Base-by-base conservation (phyloP, 2,329 filamentous ascomycete genomes). In the Colletotrichum caudatum region DNA sequence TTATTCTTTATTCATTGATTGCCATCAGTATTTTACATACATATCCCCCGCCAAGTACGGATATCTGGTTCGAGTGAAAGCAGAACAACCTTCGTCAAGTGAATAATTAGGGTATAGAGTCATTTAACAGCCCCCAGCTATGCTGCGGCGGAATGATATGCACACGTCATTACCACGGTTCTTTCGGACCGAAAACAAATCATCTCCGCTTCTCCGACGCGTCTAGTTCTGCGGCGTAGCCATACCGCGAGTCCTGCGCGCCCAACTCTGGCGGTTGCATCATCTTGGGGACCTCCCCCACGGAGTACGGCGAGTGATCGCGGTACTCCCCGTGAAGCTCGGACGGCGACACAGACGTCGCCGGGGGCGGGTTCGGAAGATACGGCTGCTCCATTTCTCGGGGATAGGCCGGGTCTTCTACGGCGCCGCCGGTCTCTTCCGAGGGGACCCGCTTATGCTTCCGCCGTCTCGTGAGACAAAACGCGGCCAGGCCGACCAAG, bases 401-500 rank as follows among this genome's bases (percentile, higher is more conserved):
- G 37, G 67, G 58, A 2, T 59, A 44, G 1, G 69, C 50, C 41
- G 74, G 64, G 35, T 74, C 53, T 68, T 70, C 51, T 39, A 63
- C 61, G 16, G 76, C 35, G 44, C 71, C 65, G 9, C 69, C 72
- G 6, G 46, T 50, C 5, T 60, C 51, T 11, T 26, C 53, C 26
- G 54, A 35, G 54, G 74, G 59, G n/a, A 73, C 64, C 50, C 77
- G 77, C 35, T 79, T 77, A 69, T 80, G 78, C 64, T 77, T 82
- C 54, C 76, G 78, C 35, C 81, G 81, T 29, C 81, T 83, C 64
- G 84, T 63, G 26, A 85, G 75, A 74, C 84, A 81, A 76, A 83
- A 86, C 48, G 78, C 77, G 12, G 75, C 81, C 8, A 80, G 73
- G 26, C 78, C 80, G 56, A 86, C 76, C n/a, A 87, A 75, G 3